phyloP scores from a whole-genome alignment of 345 rosid species.

The Arabis hirsuta region DNA sequence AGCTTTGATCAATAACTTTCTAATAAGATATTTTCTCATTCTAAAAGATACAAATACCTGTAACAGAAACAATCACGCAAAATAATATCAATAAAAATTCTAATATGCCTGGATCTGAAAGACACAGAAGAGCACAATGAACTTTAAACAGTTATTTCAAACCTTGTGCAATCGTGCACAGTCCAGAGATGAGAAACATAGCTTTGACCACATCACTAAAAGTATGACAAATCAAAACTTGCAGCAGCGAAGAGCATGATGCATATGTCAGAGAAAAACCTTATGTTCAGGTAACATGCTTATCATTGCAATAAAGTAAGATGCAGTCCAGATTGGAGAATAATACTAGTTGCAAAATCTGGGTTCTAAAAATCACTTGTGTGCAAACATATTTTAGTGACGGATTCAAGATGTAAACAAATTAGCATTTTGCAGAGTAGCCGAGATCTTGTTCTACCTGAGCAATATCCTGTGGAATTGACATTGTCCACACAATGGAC shows the following conservation, averaged over 20 bases:
- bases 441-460: conserved; percentile 49
- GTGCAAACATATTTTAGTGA: not conserved
- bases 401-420: conserved; percentile 6
- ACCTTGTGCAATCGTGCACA: not conserved
- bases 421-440: not conserved
- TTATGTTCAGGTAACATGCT: conserved; percentile 11
- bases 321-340: not conserved
- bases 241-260: not conserved
- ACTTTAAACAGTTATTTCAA: not conserved
- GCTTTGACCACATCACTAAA: not conserved
- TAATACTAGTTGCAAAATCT: conserved; percentile 14
- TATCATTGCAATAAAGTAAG: not conserved
- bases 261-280: not conserved
- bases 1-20: not conserved
- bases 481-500: conserved; percentile 83
- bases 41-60: not conserved
- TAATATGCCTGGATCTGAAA: conserved; percentile 1
- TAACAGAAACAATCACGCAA: not conserved
- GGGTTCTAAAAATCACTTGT: conserved; percentile 8
- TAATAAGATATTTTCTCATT: conserved; percentile 1
- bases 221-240: conserved; percentile 1
- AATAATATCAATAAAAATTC: not conserved
- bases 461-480: conserved; percentile 63
- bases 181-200: not conserved
- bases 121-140: not conserved